A percentile compares a stretch with the other conserved stretches of the same genome.
phyloP scores from a whole-genome alignment of 2,329 filamentous ascomycete genomes.

The Botryotinia narcissicola region DNA sequence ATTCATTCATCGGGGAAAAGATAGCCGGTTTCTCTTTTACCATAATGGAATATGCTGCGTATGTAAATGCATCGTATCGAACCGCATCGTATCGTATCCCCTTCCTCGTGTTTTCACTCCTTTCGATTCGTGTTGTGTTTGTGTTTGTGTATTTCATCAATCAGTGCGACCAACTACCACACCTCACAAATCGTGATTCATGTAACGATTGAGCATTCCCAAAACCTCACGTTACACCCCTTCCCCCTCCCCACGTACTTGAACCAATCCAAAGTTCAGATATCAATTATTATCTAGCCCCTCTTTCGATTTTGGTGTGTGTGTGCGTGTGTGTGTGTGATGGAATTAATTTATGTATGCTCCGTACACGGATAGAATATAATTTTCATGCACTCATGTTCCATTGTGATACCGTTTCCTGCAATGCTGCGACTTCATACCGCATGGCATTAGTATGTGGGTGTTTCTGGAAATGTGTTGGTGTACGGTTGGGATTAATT shows the following conservation, averaged over 20 bases:
- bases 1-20: neutral
- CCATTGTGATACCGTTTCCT: slow-evolving; percentile 18
- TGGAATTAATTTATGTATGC: too few species aligned
- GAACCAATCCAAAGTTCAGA: neutral
- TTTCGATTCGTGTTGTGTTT: neutral
- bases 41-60: neutral
- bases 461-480: neutral
- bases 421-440: neutral
- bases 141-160: neutral
- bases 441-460: neutral
- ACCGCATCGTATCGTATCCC: neutral
- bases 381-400: neutral
- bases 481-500: neutral
- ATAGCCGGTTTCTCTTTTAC: neutral
- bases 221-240: neutral
- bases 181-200: neutral
- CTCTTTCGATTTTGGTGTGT: neutral
- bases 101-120: neutral
- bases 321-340: too few species aligned
- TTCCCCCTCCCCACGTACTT: neutral
- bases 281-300: neutral
- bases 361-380: neutral
- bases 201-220: neutral
- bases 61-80: neutral
- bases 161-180: neutral